Evolutionary conservation across 192 early-diverging fungal species (phyloP), one percentile per base, ranked within the genome.

Genomic region (Coemansia sp.): DNA sequence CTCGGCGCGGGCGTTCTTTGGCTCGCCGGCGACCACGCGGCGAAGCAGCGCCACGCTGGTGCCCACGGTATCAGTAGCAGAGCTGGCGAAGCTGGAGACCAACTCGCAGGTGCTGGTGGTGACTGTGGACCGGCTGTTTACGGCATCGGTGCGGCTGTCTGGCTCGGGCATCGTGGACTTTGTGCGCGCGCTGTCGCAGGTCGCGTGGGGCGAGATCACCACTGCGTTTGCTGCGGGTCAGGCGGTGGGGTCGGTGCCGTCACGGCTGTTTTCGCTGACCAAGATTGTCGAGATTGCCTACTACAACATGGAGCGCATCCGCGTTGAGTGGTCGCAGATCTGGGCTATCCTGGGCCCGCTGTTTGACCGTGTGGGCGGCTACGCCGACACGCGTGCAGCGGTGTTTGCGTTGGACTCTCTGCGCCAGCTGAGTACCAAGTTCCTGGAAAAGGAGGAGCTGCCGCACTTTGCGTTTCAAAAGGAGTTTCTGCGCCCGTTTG

Each of bases 251-350:
- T 14, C 27, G 38, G 31, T 49, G 4, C 78, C 82, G 6, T 89
- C 91, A 41, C 71, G 94, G 17, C 87, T 92, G 84, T 97, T 90
- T 72, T 87, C 90, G 58, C 73, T 97, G 54, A 92, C 92, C 60
- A 94, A 94, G 58, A 82, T 97, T 46, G 94, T 97, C 1, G 94
- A 97, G 62, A 92, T 97, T 45, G 85, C 91, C 1, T 91, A 97
- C 75, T 97, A 97, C 79, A 97, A 97, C 68, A 94, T 97, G 92
- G 81, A 80, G 31, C 88, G 94, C 54, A 97, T 97, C 62, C 83
- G 94, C 46, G 85, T 90, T 61, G 91, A 94, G 69, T 97, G 94
- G 93, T 87, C 87, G 22, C 88, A 94, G 64, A 84, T 95, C 38
- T 97, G 94, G 93, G 79, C 81, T 1, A 86, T 87, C 10, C 67